Percentiles rank a stretch among this genome's conserved stretches.
phyloP scores from a whole-genome alignment of 148 eudicot species.

The Chenopodium formosanum region DNA sequence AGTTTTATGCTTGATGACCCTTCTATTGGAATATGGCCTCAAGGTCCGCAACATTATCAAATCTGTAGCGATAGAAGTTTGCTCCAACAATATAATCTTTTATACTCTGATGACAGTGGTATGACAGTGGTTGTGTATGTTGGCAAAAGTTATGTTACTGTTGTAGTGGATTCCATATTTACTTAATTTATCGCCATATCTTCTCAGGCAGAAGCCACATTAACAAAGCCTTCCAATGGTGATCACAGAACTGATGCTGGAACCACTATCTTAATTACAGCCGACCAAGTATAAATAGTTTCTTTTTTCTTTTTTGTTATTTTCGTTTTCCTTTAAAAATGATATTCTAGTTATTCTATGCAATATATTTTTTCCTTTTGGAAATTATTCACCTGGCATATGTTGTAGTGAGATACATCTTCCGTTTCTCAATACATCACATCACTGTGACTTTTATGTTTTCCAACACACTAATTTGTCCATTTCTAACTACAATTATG shows the following conservation, averaged over 20 bases:
- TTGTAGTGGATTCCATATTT: conserved; percentile 24
- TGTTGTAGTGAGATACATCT: neutral
- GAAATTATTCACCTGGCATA: neutral
- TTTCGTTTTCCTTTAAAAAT: conserved; percentile 3
- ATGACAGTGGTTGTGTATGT: conserved; percentile 12
- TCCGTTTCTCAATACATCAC: no score
- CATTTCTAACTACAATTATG: no score
- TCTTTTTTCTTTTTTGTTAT: conserved; percentile 12
- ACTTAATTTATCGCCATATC: conserved; percentile 34
- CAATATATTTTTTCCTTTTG: neutral
- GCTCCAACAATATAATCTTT: conserved; percentile 1
- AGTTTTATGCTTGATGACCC: neutral
- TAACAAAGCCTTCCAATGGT: conserved; percentile 44
- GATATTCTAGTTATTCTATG: neutral
- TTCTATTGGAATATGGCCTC: neutral
- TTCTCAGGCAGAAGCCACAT: conserved; percentile 70
- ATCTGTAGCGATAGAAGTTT: conserved; percentile 3
- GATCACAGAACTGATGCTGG: conserved; percentile 58
- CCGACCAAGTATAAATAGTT: conserved; percentile 70
- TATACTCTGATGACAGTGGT: conserved; percentile 9
- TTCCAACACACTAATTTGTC: no score
- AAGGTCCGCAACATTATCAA: neutral
- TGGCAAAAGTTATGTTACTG: conserved; percentile 10
- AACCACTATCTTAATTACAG: conserved; percentile 71
- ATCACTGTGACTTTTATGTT: no score